Base-by-base conservation (phyloP, 2,329 filamentous ascomycete genomes). In the Phaeosphaeria sp. region DNA sequence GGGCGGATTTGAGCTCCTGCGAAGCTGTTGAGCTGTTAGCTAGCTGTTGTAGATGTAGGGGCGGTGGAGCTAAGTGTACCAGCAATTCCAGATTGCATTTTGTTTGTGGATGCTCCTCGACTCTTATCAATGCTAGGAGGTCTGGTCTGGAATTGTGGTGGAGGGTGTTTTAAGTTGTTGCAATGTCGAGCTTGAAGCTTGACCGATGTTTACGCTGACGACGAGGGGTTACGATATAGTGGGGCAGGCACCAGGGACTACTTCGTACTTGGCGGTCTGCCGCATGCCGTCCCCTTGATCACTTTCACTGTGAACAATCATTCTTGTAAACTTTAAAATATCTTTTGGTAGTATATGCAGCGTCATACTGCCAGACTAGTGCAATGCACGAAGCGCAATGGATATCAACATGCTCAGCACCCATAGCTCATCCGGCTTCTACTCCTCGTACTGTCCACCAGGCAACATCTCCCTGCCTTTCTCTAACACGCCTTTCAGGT, bases 61-160 rank as follows among this genome's bases (percentile, higher is more conserved):
- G 49, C 6, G 18, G 24, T 44, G 44, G 40, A 21, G 20, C 11
- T 22, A 25, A 33, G 43, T 71, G 50, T 82, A 89, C 89, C 89
- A 78, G 89, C 87, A 68, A 92, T 92, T 78, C 90, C 90, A 36
- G 90, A 92, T 82, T 93, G 90, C 90, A 92, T 92, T 57, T 24
- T 25, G 21, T n/a, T 7, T 39, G 18, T 7, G 8, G 18, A 17
- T 33, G 24, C 7, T 46, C 6, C 11, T 5, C 15, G 11, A 5
- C 3, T 46, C 20, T 21, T 25, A 15, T 15, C 9, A 11, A 6
- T 3, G 5, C 8, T 15, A 6, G 43, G 3, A 25, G 17, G 40
- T 18, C 18, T 51, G 21, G 11, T 9, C 11, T 6, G 20, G 27
- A 17, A 6, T 5, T 24, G 15, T 46, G 20, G 18, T 15, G 15